Conservation (phyloP, 768 basidiomycete species). For the Phlebiopsis gigantea region DNA sequence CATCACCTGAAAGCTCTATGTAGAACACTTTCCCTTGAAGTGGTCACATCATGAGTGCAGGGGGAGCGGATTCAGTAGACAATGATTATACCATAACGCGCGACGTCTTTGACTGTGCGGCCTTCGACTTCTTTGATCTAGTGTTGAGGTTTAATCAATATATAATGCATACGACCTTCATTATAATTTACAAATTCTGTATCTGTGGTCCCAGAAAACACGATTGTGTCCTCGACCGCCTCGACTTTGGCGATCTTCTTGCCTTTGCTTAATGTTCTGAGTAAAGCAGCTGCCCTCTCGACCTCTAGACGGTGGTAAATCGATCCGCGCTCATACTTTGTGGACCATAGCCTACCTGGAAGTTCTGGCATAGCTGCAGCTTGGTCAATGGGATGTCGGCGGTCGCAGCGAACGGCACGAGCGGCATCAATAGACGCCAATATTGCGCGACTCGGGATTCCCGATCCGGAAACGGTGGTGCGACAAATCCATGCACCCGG, state of each 20-base stretch:
- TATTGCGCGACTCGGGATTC: too few species aligned
- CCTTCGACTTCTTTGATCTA: slow-evolving; percentile 52
- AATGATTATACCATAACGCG: slow-evolving; percentile 43
- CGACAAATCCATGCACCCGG: not conserved
- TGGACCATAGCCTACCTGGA: slow-evolving; percentile 14
- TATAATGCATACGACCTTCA: not conserved
- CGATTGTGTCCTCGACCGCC: slow-evolving; percentile 25
- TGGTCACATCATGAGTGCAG: not conserved
- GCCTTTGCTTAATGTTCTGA: slow-evolving; percentile 46
- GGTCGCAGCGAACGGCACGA: too few species aligned
- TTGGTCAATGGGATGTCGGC: not conserved
- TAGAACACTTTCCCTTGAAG: slow-evolving; percentile 60
- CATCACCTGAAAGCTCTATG: slow-evolving; percentile 54
- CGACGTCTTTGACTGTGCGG: slow-evolving; percentile 40
- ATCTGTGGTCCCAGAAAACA: slow-evolving; percentile 13
- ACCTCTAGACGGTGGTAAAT: slow-evolving; percentile 58
- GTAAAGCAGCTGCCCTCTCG: slow-evolving; percentile 55
- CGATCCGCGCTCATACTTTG: not conserved
- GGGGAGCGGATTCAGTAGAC: not conserved
- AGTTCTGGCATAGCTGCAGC: slow-evolving; percentile 16
- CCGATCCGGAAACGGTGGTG: too few species aligned
- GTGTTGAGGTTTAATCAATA: not conserved
- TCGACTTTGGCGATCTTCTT: slow-evolving; percentile 53
- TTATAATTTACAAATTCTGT: slow-evolving; percentile 56
- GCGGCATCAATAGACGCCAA: too few species aligned